Evolutionary conservation across 805 yeast genomes (phyloP).

Genomic region (Wickerhamiella azyma): DNA sequence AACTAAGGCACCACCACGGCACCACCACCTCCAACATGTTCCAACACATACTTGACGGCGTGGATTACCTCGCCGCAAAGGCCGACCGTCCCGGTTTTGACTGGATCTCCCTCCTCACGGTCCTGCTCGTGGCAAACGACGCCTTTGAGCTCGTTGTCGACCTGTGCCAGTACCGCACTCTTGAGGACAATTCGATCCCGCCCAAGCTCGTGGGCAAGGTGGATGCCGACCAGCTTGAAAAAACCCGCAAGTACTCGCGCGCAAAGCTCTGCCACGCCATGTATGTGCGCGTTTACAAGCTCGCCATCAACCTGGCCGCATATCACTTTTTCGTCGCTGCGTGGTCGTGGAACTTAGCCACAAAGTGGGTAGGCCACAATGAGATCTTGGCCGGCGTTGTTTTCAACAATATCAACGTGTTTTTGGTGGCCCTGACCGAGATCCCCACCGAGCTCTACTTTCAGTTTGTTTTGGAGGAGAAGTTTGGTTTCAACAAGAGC

Average conservation of each 20-base stretch:
- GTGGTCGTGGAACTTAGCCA: slow-evolving; percentile 36
- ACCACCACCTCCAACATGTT: slow-evolving; percentile 2
- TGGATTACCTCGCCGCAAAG: slow-evolving; percentile 29
- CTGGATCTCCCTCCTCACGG: slow-evolving; percentile 67
- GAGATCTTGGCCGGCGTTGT: slow-evolving; percentile 59
- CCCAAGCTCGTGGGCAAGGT: slow-evolving; percentile 51
- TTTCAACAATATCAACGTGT: slow-evolving; percentile 40
- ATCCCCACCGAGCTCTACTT: slow-evolving; percentile 63
- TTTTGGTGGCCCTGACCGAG: slow-evolving; percentile 38
- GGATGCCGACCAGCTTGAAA: slow-evolving; percentile 55
- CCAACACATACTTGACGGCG: background rate
- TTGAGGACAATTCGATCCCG: slow-evolving; percentile 42
- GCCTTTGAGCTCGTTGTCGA: slow-evolving; percentile 61
- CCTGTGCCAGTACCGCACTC: slow-evolving; percentile 61
- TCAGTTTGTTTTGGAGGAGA: slow-evolving; percentile 82
- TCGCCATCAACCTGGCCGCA: slow-evolving; percentile 43
- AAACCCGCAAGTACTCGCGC: slow-evolving; percentile 64
- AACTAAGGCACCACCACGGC: too few relatives aligned
- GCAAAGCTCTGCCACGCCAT: slow-evolving; percentile 65
- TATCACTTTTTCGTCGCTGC: slow-evolving; percentile 55
- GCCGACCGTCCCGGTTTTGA: slow-evolving; percentile 57
- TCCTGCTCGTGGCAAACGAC: slow-evolving; percentile 63
- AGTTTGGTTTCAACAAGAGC: slow-evolving; percentile 82
- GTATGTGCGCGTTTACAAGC: slow-evolving; percentile 36
- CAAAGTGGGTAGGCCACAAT: slow-evolving; percentile 25